Evolutionary conservation across 176 grass and related monocot genomes (phyloP).

Genomic region (Thalia dealbata): DNA sequence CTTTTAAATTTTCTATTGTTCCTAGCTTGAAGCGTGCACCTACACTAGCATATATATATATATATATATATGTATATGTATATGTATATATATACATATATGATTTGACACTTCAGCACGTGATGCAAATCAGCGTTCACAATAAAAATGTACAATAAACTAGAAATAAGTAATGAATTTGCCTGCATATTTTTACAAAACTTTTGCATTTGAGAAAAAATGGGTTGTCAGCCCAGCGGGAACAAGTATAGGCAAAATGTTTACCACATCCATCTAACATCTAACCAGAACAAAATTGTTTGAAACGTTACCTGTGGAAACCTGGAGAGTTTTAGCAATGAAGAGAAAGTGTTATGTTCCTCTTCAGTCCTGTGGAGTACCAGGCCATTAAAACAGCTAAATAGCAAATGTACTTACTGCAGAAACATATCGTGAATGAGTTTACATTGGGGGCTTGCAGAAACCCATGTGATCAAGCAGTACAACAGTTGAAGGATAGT

Average conservation of each 20-base stretch:
- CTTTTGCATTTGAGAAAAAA: neutral
- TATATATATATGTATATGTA: too few relatives aligned
- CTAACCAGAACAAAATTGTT: neutral
- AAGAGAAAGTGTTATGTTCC: constrained; percentile 44
- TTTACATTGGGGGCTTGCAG: constrained; percentile 77
- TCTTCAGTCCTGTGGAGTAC: constrained; percentile 39
- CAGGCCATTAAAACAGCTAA: neutral
- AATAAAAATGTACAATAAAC: neutral
- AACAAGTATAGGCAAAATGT: neutral
- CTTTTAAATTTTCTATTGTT: neutral
- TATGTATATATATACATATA: too few relatives aligned
- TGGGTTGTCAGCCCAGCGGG: neutral
- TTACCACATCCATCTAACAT: neutral
- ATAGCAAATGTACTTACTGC: neutral
- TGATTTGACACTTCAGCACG: too few relatives aligned
- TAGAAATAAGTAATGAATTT: neutral
- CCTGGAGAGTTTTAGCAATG: constrained; percentile 58
- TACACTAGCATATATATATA: neutral
- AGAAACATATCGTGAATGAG: neutral
- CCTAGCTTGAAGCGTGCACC: neutral
- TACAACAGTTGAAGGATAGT: constrained; percentile 58
- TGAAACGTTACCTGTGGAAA: constrained; percentile 63
- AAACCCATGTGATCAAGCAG: constrained; percentile 84
- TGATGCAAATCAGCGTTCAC: neutral
- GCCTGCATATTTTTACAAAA: neutral